Evolutionary conservation across 73 alveolate genomes (phyloP), one percentile per base, ranked within the genome.

Genomic region (Tetrahymena thermophila): DNA sequence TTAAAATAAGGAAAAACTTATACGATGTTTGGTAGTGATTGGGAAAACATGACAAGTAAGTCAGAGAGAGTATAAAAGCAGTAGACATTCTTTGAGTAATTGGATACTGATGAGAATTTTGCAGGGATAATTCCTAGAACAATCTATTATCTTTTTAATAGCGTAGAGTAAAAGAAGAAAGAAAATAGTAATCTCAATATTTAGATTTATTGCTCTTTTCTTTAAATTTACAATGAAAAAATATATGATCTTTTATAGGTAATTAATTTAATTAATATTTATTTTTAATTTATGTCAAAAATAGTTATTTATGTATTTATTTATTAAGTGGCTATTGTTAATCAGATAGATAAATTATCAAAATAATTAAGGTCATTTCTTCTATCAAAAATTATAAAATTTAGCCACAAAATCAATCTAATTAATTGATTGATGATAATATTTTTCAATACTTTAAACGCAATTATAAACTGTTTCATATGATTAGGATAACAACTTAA

Each of bases 21-120:
- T 71, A 96, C 98, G 11, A 96, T 96, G 98, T 96, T 96, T 95
- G 98, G 98, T 14, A 95, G 96, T 50, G 97, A 96, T 56, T 96
- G 98, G 96, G 98, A 96, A 94, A 40, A 85, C 37, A 85, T 89
- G 35, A 37, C 83, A 35, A 84, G 43, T 31, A 71, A 71, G 37
- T 8, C 23, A n/a, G 95, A 85, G 17, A 85, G 94, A 23, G 34
- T 50, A 31, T 43, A 94, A 34, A 94, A 95, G 35, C 37, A 95
- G 85, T 40, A 94, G 13, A 95, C 97, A 44, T 95, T 95, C 56
- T 50, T 89, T 21, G 97, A 95, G 56, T 93, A 85, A 35, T 34
- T 95, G 37, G 50, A 85, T 35, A 85, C 85, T 17, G 97, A 95
- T 57, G 56, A 85, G 35, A 95, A 95, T 95, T 94, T 55, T 95